Percentiles rank a stretch among this genome's conserved stretches.
Conservation (phyloP, 805 yeast genomes). For the Myxozyma sirexii region DNA sequence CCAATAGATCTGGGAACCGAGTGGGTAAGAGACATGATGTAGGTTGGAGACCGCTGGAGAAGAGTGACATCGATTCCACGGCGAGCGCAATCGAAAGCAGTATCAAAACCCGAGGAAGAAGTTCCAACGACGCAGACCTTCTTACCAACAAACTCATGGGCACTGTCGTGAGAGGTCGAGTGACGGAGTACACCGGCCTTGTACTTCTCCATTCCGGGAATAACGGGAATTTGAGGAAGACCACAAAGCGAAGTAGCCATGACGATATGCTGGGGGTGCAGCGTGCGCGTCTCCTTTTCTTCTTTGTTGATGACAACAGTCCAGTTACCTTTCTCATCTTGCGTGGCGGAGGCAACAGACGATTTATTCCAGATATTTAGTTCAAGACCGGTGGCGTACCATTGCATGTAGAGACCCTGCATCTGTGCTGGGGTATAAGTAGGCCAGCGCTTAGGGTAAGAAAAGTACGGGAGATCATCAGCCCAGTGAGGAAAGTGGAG, state of each 20-base stretch:
- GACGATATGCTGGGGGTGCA: slow-evolving; percentile 46
- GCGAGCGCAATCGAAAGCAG: slow-evolving; percentile 50
- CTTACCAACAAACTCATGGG: slow-evolving; percentile 46
- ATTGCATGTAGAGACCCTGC: slow-evolving; percentile 50
- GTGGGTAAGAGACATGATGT: slow-evolving; percentile 46
- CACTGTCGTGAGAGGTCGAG: slow-evolving; percentile 48
- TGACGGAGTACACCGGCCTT: slow-evolving; percentile 48
- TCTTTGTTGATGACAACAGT: slow-evolving; percentile 1
- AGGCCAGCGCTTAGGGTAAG: slow-evolving; percentile 50
- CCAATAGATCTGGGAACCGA: slow-evolving; percentile 44
- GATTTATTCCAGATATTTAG: slow-evolving; percentile 44
- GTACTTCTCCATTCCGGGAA: slow-evolving; percentile 45
- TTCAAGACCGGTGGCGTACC: slow-evolving; percentile 48
- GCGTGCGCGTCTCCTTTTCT: slow-evolving; percentile 1
- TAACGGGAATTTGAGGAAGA: slow-evolving; percentile 44
- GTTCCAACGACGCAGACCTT: slow-evolving; percentile 50
- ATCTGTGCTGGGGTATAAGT: slow-evolving; percentile 51
- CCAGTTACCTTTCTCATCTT: no score
- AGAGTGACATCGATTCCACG: slow-evolving; percentile 50
- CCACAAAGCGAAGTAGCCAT: slow-evolving; percentile 53
- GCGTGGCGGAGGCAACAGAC: slow-evolving; percentile 36
- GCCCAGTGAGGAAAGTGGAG: slow-evolving; percentile 52
- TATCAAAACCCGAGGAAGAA: slow-evolving; percentile 51
- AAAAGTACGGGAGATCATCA: slow-evolving; percentile 48
- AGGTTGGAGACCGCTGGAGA: slow-evolving; percentile 49